Base-by-base conservation (phyloP, 768 basidiomycete species). In the Tephrocybe sp. region DNA sequence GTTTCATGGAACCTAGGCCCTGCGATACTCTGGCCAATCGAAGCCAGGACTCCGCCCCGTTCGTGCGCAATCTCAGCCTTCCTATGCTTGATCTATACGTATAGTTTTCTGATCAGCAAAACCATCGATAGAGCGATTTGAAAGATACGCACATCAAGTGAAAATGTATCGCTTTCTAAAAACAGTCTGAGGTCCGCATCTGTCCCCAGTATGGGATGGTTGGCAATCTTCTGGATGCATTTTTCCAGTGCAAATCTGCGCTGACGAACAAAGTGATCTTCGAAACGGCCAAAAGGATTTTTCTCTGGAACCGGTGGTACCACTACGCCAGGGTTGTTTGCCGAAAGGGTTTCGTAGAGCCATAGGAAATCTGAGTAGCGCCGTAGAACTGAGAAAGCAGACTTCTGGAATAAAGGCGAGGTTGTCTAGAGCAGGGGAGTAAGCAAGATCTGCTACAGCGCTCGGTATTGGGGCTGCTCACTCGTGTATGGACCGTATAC, bases 251-350 rank as follows among this genome's bases (percentile, higher is more conserved):
- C 93, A 18, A 80, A 63, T 20, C 96, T 78, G 2, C 97, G 81
- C 57, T 93, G 90, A 53, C 88, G 85, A 32, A 99, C 85, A 60
- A 99, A 98, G 24, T 87, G 81, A 44, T 93, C 86, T 59, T 93
- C 90, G 68, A 99, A 99, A 15, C 97, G 84, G 5, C 92, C 93
- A 59, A 97, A 91, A 0, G 92, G 74, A 54, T 88, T 92, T 76
- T 99, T 99, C 67, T 96, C 97, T 0, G 97, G 97, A 4, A 89
- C 90, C 0, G 96, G 96, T 7, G 97, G 97, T 0, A 99, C 93
- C 33, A 98, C 88, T 2, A 98, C 94, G 8, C 97, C 97, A 3
- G 96, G 95, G 63, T 98, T 98, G 68, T 98, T 98, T 58, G 71
- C 65, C 0, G 85, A 86, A 1, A 99, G 79, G 0, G 88, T 84